A percentile compares a stretch with the other conserved stretches of the same genome.
These are phyloP conservation scores for Ramularia endophylla DNA, from an alignment of 2,329 filamentous ascomycete species.

Conservation along the genomic window DNA sequence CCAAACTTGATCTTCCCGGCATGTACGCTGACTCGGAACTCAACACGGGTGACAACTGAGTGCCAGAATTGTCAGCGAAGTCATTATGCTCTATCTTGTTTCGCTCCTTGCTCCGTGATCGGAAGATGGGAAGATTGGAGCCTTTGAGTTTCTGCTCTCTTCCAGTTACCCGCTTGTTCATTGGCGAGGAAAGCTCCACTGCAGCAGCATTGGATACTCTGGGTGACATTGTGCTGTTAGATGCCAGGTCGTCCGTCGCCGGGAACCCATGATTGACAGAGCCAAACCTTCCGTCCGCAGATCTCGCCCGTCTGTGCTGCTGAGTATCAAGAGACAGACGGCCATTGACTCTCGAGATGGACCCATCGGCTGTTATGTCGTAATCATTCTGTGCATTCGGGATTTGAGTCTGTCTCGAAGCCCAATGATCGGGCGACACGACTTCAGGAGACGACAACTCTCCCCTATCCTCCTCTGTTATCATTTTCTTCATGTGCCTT, in stretches of 20 bases:
- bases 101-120: constrained; percentile 32
- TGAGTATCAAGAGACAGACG: constrained; percentile 17
- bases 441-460: constrained; percentile 33
- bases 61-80: constrained; percentile 20
- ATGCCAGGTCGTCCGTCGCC: constrained; percentile 12
- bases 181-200: constrained; percentile 29
- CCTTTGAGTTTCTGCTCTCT: constrained; percentile 31
- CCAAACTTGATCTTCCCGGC: constrained; percentile 25
- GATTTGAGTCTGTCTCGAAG: constrained; percentile 23
- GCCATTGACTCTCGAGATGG: constrained; percentile 11
- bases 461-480: constrained; percentile 38
- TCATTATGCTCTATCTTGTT: constrained; percentile 28
- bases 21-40: constrained; percentile 9
- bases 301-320: constrained; percentile 16
- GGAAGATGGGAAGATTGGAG: constrained; percentile 37
- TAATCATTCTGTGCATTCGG: constrained; percentile 9
- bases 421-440: constrained; percentile 38
- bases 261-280: constrained; percentile 9
- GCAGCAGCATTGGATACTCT: background rate
- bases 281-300: constrained; percentile 17
- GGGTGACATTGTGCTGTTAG: constrained; percentile 13
- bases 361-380: constrained; percentile 6
- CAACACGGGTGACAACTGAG: constrained; percentile 12
- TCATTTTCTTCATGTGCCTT: constrained; percentile 39
- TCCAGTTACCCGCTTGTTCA: constrained; percentile 21